phyloP scores from a whole-genome alignment of 768 basidiomycete genomes.

The Strobilomyces confusus region DNA sequence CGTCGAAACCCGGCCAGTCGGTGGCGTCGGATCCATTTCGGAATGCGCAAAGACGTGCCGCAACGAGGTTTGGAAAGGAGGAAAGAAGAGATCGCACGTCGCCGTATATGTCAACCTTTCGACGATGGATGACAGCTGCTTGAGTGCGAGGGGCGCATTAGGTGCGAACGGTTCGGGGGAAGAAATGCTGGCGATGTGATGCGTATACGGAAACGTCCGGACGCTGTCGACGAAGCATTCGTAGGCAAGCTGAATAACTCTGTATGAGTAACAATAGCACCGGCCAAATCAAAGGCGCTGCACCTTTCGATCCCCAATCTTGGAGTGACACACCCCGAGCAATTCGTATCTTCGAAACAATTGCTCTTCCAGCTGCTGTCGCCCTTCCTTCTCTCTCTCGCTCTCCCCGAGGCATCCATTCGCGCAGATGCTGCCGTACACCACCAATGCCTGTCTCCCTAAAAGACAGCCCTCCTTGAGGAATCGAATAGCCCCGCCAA shows the following conservation, averaged over 20 bases:
- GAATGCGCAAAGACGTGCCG: slow-evolving; percentile 6
- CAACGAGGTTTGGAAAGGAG: slow-evolving; percentile 48
- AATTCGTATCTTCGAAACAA: slow-evolving; percentile 76
- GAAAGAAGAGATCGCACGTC: slow-evolving; percentile 60
- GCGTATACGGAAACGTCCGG: slow-evolving; percentile 48
- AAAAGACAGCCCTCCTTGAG: slow-evolving; percentile 56
- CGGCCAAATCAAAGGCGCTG: slow-evolving; percentile 12
- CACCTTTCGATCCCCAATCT: slow-evolving; percentile 75
- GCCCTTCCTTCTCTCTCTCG: slow-evolving; percentile 36
- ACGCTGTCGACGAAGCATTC: slow-evolving; percentile 52
- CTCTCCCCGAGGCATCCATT: slow-evolving; percentile 19
- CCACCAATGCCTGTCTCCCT: slow-evolving; percentile 44
- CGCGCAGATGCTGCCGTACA: slow-evolving; percentile 12
- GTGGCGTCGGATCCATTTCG: neutral
- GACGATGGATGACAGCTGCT: slow-evolving; percentile 56
- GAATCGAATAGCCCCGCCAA: slow-evolving; percentile 66
- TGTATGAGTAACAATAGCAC: neutral
- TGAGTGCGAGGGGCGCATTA: slow-evolving; percentile 38
- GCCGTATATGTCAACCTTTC: slow-evolving; percentile 67
- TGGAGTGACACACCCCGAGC: slow-evolving; percentile 72
- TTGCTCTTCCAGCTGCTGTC: slow-evolving; percentile 61
- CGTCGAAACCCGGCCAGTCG: slow-evolving; percentile 6
- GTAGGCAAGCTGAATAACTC: slow-evolving; percentile 49
- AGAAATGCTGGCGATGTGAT: slow-evolving; percentile 16
- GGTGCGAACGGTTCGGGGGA: slow-evolving; percentile 33